Evolutionary conservation across 805 yeast genomes (phyloP), one percentile per base, ranked within the genome.

Genomic region (Starmerella floris): DNA sequence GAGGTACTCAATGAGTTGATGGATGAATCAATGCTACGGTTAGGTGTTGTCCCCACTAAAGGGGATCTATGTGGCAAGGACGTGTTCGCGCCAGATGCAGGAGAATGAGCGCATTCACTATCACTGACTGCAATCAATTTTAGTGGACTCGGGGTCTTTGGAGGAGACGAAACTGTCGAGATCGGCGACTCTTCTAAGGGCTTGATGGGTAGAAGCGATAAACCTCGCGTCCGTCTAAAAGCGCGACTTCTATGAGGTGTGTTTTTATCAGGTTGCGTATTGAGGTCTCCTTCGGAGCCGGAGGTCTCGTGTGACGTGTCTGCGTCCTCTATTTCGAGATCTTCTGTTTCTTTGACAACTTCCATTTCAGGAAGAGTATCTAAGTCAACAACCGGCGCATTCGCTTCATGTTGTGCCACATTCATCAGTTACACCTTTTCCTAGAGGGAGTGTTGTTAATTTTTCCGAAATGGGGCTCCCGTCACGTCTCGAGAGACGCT

Each of bases 191-290:
- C 40, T 6, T 17, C 22, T 6, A 37, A 26, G 13, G 40, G 40
- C 11, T 45, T 23, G 21, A 46, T 41, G 2, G 49, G 46, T 25
- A 46, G 40, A 10, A 46, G 16, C 19, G 49, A 46, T 23, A 46
- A 16, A 8, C 49, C 49, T 2, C 49, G 38, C 13, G 42, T 34
- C 13, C 43, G 38, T 34, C 48, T 16, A 4, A 5, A n/a, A 26
- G 30, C 13, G n/a, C n/a, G 27, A 25, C 11, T 25, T 8, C 27
- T 25, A 11, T 25, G 27, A 25, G 27, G 27, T 25, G 27, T n/a
- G 13, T 25, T 25, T 25, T 13, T 25, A 13, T 8, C 28, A 13
- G 28, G 28, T 25, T 8, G 11, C 28, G 13, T 13, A 25, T 25
- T 25, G 8, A 8, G 11, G 13, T 25, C 28, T 13, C 11, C 15